Percentiles rank a stretch among this genome's conserved stretches.
phyloP scores from a whole-genome alignment of 805 yeast genomes.

The Wickerhamiella domercqiae region DNA sequence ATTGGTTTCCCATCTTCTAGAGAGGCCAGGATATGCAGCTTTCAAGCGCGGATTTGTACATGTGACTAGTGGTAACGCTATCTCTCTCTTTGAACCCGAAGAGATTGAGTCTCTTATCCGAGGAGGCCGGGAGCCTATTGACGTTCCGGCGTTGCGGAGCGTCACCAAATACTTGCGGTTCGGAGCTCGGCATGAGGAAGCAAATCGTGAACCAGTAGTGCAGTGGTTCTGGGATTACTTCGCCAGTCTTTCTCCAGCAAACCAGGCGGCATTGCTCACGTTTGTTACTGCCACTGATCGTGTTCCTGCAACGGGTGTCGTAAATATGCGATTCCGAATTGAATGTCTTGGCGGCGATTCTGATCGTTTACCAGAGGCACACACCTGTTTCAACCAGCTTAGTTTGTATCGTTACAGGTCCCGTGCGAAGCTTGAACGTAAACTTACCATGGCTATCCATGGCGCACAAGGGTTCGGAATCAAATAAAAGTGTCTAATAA shows the following conservation, averaged over 20 bases:
- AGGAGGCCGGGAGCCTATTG: constrained; percentile 61
- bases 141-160: constrained; percentile 47
- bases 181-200: constrained; percentile 24
- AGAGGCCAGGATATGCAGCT: constrained; percentile 34
- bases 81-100: constrained; percentile 63
- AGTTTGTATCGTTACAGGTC: constrained; percentile 53
- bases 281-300: constrained; percentile 88
- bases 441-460: constrained; percentile 51
- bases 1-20: constrained; percentile 47
- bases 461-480: constrained; percentile 84
- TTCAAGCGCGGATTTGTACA: constrained; percentile 57
- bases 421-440: constrained; percentile 38
- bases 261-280: constrained; percentile 48
- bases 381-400: constrained; percentile 88
- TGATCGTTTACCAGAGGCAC: constrained; percentile 63
- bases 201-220: constrained; percentile 27
- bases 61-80: constrained; percentile 68
- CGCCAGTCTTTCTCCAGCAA: constrained; percentile 27
- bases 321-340: constrained; percentile 59
- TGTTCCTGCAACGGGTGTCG: constrained; percentile 83
- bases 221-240: constrained; percentile 84
- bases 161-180: constrained; percentile 67
- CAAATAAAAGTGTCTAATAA: constrained; percentile 25
- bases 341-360: constrained; percentile 34
- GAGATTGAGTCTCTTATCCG: constrained; percentile 68